Percentiles rank a stretch among this genome's conserved stretches.
Conservation (phyloP, 192 early-diverging fungal species). For the Gaertneriomyces sp. region DNA sequence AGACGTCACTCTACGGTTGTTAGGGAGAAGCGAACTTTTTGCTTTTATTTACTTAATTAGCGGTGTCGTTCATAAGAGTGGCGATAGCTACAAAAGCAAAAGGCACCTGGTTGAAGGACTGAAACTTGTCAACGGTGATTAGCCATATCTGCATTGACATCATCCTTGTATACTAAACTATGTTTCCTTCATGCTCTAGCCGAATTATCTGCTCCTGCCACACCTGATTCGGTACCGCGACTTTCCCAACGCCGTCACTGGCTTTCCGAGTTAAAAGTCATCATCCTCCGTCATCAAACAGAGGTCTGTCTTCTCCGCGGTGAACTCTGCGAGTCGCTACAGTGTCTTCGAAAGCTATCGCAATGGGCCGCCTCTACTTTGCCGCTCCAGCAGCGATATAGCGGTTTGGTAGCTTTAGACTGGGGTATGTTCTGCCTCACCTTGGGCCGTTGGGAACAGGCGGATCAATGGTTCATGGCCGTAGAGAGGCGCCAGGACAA, state of each 20-base stretch:
- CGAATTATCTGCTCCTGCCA: neutral
- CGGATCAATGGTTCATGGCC: constrained; percentile 7
- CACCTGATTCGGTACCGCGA: neutral
- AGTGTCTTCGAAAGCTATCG: constrained; percentile 15
- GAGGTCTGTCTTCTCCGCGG: constrained; percentile 14
- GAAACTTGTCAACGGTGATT: constrained; percentile 21
- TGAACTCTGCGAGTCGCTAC: constrained; percentile 11
- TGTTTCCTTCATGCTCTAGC: neutral
- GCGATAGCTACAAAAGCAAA: constrained; percentile 22
- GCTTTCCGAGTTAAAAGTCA: constrained; percentile 14
- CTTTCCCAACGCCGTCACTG: constrained; percentile 1
- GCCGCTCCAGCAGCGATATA: constrained; percentile 5
- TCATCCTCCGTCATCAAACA: constrained; percentile 18
- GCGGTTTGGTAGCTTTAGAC: constrained; percentile 1
- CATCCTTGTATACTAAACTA: neutral
- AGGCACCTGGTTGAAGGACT: constrained; percentile 29
- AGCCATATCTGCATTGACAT: neutral
- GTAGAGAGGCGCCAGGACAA: neutral
- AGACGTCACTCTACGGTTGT: constrained; percentile 1
- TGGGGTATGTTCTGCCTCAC: constrained; percentile 28
- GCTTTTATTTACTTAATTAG: constrained; percentile 11
- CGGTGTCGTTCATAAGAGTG: constrained; percentile 17
- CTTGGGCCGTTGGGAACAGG: neutral
- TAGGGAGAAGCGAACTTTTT: constrained; percentile 9
- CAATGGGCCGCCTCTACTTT: constrained; percentile 9